Evolutionary conservation across 2,329 filamentous ascomycete genomes (phyloP), one percentile per base, ranked within the genome.

Genomic region (Sporothrix brunneoviolacea): DNA sequence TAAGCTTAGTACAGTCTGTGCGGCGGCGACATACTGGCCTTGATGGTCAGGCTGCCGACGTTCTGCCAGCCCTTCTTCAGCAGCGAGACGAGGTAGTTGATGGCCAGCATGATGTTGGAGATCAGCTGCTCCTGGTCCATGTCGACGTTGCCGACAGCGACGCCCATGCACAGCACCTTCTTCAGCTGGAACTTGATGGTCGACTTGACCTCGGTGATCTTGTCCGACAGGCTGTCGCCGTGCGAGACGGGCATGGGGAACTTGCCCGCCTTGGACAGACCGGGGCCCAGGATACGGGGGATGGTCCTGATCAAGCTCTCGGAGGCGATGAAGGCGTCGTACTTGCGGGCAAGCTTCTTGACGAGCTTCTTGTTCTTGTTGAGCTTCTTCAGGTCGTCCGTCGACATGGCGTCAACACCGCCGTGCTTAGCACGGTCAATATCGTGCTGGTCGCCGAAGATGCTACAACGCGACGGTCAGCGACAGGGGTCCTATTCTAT

Each of bases 291-390:
- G 73, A 98, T 90, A 96, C 93, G 93, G 66, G 93, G 93, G 67
- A 98, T 97, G 82, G 96, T 91, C 86, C 95, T 96, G 86, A 98
- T 96, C 69, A 98, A 79, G 68, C 86, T 79, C 70, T 98, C 93
- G 71, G 91, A 97, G 72, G 93, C 87, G 71, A 98, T 77, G 79
- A 98, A 98, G 65, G 93, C 93, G 76, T 98, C 93, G 85, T 98
- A 97, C 83, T 98, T 98, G 84, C 91, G 90, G 60, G 93, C 93
- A 62, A 98, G 88, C 87, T 98, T 98, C 90, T 98, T 98, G 86
- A 98, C 96, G 69, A 97, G 86, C 87, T 98, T 98, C 88, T 98
- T 97, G 89, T 98, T 98, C 89, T 98, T 98, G 87, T 98, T 98
- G 64, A 98, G 89, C 87, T 98, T 98, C 88, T 98, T 98, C 78